These are phyloP conservation scores for Penicillium waksmanii DNA, from an alignment of 495 filamentous ascomycete species.

Conservation along the genomic window DNA sequence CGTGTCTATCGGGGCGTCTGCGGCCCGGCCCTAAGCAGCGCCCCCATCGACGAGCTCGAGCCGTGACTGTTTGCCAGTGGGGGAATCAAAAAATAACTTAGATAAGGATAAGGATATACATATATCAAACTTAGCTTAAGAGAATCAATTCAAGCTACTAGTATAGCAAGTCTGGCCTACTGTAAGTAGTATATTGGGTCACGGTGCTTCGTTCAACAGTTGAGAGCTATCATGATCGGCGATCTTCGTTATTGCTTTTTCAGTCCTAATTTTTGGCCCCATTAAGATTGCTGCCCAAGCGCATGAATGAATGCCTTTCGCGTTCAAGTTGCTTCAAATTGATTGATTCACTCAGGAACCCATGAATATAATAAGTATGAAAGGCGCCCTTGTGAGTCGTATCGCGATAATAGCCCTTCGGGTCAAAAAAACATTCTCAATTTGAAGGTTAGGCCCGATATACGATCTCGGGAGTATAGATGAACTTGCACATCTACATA, in stretches of 20 bases:
- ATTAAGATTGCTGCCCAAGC: constrained; percentile 1
- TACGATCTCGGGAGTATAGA: too few species aligned
- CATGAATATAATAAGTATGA: neutral
- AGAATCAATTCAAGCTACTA: too few species aligned
- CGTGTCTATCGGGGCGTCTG: neutral
- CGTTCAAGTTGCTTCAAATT: neutral
- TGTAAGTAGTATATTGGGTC: neutral
- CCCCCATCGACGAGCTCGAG: too few species aligned
- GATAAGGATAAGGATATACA: too few species aligned
- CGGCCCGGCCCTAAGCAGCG: neutral
- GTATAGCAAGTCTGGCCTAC: too few species aligned
- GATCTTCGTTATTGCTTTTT: neutral
- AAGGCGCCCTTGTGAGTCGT: neutral
- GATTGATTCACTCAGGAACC: neutral
- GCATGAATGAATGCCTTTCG: constrained; percentile 1
- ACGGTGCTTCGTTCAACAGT: neutral
- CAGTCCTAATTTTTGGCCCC: constrained; percentile 1
- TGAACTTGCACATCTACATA: too few species aligned
- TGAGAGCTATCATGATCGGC: neutral
- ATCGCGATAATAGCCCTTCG: too few species aligned
- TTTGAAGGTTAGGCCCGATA: too few species aligned
- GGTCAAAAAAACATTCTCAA: too few species aligned
- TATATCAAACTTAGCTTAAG: too few species aligned
- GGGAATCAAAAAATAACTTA: too few species aligned
- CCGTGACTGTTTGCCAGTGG: too few species aligned